phyloP scores from a whole-genome alignment of 345 rosid species.

The Gynandropsis gynandra region DNA sequence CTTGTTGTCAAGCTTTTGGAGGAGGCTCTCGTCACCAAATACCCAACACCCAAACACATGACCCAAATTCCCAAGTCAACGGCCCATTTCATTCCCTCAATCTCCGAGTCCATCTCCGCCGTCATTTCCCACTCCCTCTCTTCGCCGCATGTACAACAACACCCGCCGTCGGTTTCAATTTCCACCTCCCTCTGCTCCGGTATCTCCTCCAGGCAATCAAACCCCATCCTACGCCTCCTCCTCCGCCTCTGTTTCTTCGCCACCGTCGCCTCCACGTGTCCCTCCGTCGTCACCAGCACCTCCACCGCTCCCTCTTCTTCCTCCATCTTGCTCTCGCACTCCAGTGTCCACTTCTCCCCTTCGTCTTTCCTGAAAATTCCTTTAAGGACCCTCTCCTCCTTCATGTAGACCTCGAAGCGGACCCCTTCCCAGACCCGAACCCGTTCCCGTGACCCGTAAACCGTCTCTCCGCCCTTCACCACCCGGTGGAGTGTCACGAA shows the following conservation, averaged over 20 bases:
- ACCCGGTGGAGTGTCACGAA: conserved; percentile 59
- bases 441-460: conserved; percentile 56
- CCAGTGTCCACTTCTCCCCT: conserved; percentile 43
- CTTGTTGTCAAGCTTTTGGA: conserved; percentile 46
- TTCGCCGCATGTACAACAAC: conserved; percentile 33
- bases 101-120: conserved; percentile 36
- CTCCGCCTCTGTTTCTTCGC: conserved; percentile 38
- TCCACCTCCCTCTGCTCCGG: conserved; percentile 59
- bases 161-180: conserved; percentile 32
- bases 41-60: conserved; percentile 70
- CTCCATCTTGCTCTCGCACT: conserved; percentile 50
- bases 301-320: conserved; percentile 21
- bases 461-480: conserved; percentile 30
- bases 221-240: conserved; percentile 19
- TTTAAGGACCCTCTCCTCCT: conserved; percentile 52
- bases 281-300: conserved; percentile 60
- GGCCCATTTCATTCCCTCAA: conserved; percentile 64
- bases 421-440: conserved; percentile 52
- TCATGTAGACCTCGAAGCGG: conserved; percentile 62
- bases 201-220: conserved; percentile 52
- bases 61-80: conserved; percentile 83
- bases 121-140: conserved; percentile 29
- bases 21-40: conserved; percentile 57
- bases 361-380: conserved; percentile 51
- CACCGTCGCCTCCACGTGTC: conserved; percentile 32